phyloP scores from a whole-genome alignment of 306 rosid species.

The Malus sieversii region DNA sequence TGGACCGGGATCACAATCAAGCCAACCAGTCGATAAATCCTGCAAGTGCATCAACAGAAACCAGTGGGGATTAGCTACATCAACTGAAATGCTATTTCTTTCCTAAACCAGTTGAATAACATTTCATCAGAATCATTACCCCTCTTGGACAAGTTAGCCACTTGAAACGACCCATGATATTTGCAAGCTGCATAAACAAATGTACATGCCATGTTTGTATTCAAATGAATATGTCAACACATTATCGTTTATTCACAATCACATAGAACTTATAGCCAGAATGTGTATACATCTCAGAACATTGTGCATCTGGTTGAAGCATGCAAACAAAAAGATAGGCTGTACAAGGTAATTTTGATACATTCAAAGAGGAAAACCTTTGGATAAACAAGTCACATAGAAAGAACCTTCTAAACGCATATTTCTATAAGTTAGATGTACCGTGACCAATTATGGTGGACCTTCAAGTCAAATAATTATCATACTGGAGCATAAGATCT shows the following conservation, averaged over 20 bases:
- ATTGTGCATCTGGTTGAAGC: neutral
- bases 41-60: constrained; percentile 34
- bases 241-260: neutral
- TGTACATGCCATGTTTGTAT: constrained; percentile 12
- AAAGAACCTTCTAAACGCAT: neutral
- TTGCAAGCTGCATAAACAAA: constrained; percentile 76
- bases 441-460: neutral
- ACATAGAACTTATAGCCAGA: neutral
- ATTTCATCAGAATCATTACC: constrained; percentile 45
- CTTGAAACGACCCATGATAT: constrained; percentile 70
- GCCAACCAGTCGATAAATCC: constrained; percentile 96
- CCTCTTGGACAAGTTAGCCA: constrained; percentile 97
- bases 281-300: neutral
- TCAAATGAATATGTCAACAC: constrained; percentile 8
- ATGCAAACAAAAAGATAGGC: neutral
- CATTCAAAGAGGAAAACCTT: neutral
- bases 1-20: constrained; percentile 91
- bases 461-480: neutral
- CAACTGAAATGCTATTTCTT: constrained; percentile 4
- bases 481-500: neutral
- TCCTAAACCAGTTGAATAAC: neutral
- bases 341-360: neutral
- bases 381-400: neutral
- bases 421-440: neutral
- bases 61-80: constrained; percentile 13